These are phyloP conservation scores for Yamadazyma kanchanaburiensis DNA, from an alignment of 1,139 yeast genomes.

Conservation along the genomic window DNA sequence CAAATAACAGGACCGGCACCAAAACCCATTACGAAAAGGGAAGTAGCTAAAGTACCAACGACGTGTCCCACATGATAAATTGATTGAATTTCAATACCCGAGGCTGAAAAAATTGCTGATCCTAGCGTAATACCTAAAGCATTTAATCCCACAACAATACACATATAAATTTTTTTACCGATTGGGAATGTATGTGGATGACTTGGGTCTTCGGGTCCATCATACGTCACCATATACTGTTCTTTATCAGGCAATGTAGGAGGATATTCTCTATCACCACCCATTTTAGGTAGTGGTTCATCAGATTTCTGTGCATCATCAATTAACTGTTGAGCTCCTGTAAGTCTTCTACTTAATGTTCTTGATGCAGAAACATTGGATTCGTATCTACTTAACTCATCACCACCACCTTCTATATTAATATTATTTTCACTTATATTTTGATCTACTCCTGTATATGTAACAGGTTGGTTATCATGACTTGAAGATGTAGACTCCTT, in stretches of 20 bases:
- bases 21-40: slow-evolving; percentile 42
- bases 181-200: slow-evolving; percentile 49
- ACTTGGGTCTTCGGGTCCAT: slow-evolving; percentile 48
- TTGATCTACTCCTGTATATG: slow-evolving; percentile 4
- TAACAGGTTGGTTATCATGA: neutral
- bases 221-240: slow-evolving; percentile 38
- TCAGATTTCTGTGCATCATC: slow-evolving; percentile 22
- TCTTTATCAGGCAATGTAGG: slow-evolving; percentile 32
- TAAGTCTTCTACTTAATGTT: slow-evolving; percentile 26
- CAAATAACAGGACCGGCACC: slow-evolving; percentile 43
- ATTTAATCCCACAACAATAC: slow-evolving; percentile 27
- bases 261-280: slow-evolving; percentile 36
- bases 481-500: too few relatives aligned
- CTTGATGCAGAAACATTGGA: slow-evolving; percentile 23
- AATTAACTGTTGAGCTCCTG: slow-evolving; percentile 29
- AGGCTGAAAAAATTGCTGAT: slow-evolving; percentile 39
- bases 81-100: slow-evolving; percentile 19
- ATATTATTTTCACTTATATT: slow-evolving; percentile 4
- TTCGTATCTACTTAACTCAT: slow-evolving; percentile 26
- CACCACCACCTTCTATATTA: slow-evolving; percentile 18
- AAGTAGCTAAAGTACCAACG: slow-evolving; percentile 37
- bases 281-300: slow-evolving; percentile 37
- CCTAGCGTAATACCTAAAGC: slow-evolving; percentile 48
- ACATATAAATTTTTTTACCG: slow-evolving; percentile 22
- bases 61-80: slow-evolving; percentile 31